Conservation (phyloP, 1,284 basidiomycete genomes). For the Trichosporon coremiiforme region DNA sequence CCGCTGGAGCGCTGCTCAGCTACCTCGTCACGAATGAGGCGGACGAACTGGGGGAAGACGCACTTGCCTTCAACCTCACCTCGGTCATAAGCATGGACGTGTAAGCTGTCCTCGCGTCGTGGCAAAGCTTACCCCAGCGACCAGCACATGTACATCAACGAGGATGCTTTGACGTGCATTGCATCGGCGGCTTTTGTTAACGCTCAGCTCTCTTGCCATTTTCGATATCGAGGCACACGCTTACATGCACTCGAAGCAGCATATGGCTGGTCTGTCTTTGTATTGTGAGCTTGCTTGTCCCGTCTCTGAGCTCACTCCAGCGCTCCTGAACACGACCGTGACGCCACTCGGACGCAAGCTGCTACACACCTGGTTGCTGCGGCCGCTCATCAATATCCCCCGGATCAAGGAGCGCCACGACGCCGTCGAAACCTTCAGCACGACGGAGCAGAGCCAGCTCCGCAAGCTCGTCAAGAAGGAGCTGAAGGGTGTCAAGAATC, state of each 20-base stretch:
- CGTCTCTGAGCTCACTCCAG: conserved; percentile 55
- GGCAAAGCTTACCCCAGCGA: conserved; percentile 59
- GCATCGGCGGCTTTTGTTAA: conserved; percentile 3
- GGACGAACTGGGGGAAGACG: conserved; percentile 62
- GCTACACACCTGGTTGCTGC: conserved; percentile 79
- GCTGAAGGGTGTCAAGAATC: conserved; percentile 75
- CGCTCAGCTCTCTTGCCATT: conserved; percentile 75
- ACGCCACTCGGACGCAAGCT: conserved; percentile 74
- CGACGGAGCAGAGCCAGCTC: conserved; percentile 65
- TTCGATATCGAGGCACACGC: conserved; percentile 83
- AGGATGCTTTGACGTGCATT: conserved; percentile 74
- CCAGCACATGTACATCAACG: conserved; percentile 81
- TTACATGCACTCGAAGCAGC: conserved; percentile 74
- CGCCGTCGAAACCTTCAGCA: conserved; percentile 71
- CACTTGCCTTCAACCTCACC: conserved; percentile 64
- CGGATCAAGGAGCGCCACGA: conserved; percentile 74
- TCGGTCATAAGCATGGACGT: conserved; percentile 71
- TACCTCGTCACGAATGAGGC: conserved; percentile 59
- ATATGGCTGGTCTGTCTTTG: conserved; percentile 81
- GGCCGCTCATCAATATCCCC: conserved; percentile 73
- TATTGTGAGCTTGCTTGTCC: conserved; percentile 62
- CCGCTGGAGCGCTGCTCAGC: conserved; percentile 74
- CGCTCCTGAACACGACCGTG: conserved; percentile 73
- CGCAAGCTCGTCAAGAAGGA: conserved; percentile 64
- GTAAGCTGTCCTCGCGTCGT: conserved; percentile 56